Conservation (phyloP, 768 basidiomycete genomes). For the Xerocomus potaroensis region DNA sequence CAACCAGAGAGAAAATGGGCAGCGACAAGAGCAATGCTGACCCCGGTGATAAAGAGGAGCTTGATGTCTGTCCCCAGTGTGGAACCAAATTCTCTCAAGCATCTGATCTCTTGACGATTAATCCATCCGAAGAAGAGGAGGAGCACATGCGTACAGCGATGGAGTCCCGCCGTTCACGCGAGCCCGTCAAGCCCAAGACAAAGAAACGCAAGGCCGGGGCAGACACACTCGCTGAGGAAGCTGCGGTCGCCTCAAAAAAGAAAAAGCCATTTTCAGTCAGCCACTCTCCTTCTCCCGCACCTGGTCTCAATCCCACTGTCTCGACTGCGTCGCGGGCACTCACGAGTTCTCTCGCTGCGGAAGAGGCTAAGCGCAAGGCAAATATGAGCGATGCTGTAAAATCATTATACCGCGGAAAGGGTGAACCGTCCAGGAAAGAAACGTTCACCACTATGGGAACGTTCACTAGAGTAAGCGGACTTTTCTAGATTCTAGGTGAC, state of each 20-base stretch:
- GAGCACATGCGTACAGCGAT: conserved; percentile 52
- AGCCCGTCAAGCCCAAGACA: conserved; percentile 47
- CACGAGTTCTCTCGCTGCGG: conserved; percentile 64
- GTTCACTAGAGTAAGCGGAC: conserved; percentile 74
- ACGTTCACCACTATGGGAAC: conserved; percentile 92
- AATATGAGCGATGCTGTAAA: conserved; percentile 85
- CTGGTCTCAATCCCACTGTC: conserved; percentile 44
- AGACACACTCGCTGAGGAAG: conserved; percentile 24
- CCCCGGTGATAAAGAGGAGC: conserved; percentile 24
- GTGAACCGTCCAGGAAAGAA: conserved; percentile 62
- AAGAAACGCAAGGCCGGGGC: conserved; percentile 61
- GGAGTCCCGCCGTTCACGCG: conserved; percentile 52
- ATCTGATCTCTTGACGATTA: conserved; percentile 58
- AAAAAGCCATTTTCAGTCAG: conserved; percentile 27
- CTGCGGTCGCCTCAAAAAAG: conserved; percentile 39
- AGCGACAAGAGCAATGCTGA: conserved; percentile 27
- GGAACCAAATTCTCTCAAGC: conserved; percentile 58
- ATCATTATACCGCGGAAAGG: conserved; percentile 61
- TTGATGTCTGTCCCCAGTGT: conserved; percentile 76
- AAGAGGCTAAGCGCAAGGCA: conserved; percentile 80
- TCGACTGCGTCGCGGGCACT: conserved; percentile 63
- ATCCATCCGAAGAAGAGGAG: conserved; percentile 67
- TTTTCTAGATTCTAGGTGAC: background rate
- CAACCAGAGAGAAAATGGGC: conserved; percentile 21
- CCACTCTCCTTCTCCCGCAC: conserved; percentile 23